A percentile compares a stretch with the other conserved stretches of the same genome.
These are phyloP conservation scores for Juncus inflexus DNA, from an alignment of 176 grass and related monocot genomes.

Conservation along the genomic window DNA sequence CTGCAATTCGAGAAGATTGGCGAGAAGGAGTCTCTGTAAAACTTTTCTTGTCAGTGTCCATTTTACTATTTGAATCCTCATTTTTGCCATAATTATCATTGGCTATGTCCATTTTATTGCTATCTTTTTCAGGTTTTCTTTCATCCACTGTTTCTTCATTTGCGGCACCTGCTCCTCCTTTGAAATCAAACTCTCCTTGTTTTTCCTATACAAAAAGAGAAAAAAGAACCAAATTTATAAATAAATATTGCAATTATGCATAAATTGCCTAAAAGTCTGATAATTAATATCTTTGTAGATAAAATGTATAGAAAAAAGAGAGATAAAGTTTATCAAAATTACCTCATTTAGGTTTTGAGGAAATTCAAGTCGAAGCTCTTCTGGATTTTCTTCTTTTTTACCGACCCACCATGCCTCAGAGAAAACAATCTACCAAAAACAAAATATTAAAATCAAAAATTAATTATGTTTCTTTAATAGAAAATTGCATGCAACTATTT, in stretches of 20 bases:
- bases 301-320: too few relatives aligned
- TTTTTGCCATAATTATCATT: conserved; percentile 25
- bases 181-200: conserved; percentile 69
- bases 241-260: too few relatives aligned
- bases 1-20: conserved; percentile 72
- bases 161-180: conserved; percentile 71
- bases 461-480: neutral
- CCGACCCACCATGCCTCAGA: conserved; percentile 87
- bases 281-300: too few relatives aligned
- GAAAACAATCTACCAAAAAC: conserved; percentile 76
- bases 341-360: conserved; percentile 59
- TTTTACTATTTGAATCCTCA: conserved; percentile 40
- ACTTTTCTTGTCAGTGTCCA: conserved; percentile 30
- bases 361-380: conserved; percentile 71
- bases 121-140: conserved; percentile 38
- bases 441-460: neutral
- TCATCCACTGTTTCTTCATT: conserved; percentile 23
- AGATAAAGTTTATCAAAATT: neutral
- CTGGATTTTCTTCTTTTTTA: conserved; percentile 67
- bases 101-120: conserved; percentile 42
- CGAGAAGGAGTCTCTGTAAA: conserved; percentile 42
- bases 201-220: conserved; percentile 34
- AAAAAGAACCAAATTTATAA: neutral
- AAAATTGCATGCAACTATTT: neutral
- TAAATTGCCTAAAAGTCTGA: too few relatives aligned